Evolutionary conservation across 1,284 basidiomycete genomes (phyloP), one percentile per base, ranked within the genome.

Genomic region (Hemileia vastatrix): DNA sequence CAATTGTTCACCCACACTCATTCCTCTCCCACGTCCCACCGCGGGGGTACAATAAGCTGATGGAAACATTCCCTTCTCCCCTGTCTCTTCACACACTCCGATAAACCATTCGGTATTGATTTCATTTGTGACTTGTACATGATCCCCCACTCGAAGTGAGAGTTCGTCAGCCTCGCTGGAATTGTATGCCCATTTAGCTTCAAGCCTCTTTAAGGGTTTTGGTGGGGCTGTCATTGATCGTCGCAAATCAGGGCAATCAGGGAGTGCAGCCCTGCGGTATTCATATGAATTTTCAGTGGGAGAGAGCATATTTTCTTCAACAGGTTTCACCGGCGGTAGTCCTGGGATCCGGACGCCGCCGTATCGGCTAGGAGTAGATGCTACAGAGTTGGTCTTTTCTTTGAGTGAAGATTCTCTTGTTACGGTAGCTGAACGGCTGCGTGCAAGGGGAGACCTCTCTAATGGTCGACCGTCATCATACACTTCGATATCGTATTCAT

Each of bases 31-130:
- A n/a, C n/a, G n/a, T n/a, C n/a, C n/a, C n/a, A n/a, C n/a, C n/a
- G n/a, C n/a, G n/a, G 51, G 24, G 13, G 36, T 32, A 55, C 59
- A 62, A 33, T 62, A 62, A 2, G 59, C 59, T 33, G 59, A 36
- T 27, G 59, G 59, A 48, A 62, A 62, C 59, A 62, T 62, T 45
- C 59, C 59, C 13, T 27, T 62, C n/a, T 51, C 49, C 6, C 59
- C 59, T 36, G 59, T 55, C 6, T 51, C 15, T 53, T 62, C 59
- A 27, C 49, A 54, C 5, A 21, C 45, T 8, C 59, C 59, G 36
- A 62, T 45, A 23, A 54, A 62, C 59, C 59, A 62, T 47, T 62
- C 52, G 11, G 9, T 23, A 49, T 62, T 62, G 32, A 62, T 36
- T 47, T 62, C 59, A 33, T 44, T 54, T 18, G 59, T 62, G 11